Evolutionary conservation across 148 eudicot species (phyloP).

Genomic region (Chenopodium berlandieri): DNA sequence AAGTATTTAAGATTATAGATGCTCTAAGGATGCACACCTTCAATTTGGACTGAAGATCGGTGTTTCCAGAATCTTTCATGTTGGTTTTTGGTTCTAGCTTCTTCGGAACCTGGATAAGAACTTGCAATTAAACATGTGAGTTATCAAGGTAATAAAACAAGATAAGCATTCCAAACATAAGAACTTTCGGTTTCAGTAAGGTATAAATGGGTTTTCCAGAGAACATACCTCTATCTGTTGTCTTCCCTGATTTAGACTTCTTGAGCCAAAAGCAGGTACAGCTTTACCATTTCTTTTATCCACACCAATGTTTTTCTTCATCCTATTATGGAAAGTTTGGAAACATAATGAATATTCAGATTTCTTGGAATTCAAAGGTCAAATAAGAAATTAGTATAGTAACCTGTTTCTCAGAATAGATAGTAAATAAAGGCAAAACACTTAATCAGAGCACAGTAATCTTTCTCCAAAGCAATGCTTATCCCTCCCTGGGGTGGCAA

Average conservation of each 20-base stretch:
- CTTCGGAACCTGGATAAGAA: constrained; percentile 39
- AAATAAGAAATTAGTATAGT: background rate
- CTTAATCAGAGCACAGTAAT: background rate
- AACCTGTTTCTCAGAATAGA: background rate
- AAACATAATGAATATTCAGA: constrained; percentile 1
- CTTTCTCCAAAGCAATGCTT: background rate
- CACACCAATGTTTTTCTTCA: constrained; percentile 30
- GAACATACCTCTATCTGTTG: constrained; percentile 52
- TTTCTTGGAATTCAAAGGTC: background rate
- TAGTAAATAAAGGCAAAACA: background rate
- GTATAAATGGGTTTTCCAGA: background rate
- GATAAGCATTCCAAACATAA: background rate
- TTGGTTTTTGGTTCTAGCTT: constrained; percentile 44
- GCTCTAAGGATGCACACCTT: constrained; percentile 35
- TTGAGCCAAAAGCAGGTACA: constrained; percentile 44
- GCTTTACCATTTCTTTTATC: constrained; percentile 42
- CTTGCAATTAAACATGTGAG: background rate
- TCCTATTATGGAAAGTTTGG: constrained; percentile 35
- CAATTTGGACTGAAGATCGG: constrained; percentile 36
- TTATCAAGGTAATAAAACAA: constrained; percentile 6
- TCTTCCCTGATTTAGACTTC: constrained; percentile 51
- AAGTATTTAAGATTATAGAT: background rate
- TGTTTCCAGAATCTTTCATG: constrained; percentile 40
- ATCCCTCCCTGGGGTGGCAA: background rate
- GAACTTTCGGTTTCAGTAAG: background rate